These are phyloP conservation scores for Eutrema yunnanense DNA, from an alignment of 345 rosid genomes.

Conservation along the genomic window DNA sequence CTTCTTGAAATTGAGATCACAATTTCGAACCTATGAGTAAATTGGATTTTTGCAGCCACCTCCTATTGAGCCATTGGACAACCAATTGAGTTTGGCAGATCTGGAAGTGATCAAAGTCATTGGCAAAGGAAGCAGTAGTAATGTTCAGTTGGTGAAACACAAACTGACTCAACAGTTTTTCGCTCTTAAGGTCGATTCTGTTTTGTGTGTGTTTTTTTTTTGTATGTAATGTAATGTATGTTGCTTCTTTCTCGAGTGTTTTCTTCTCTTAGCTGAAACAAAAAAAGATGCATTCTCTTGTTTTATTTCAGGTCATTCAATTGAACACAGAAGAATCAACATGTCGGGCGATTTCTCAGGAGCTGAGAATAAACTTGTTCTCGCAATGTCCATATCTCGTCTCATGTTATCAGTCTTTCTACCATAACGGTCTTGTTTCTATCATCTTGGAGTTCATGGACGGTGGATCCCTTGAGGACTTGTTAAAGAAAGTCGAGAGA, in stretches of 20 bases:
- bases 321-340: constrained; percentile 68
- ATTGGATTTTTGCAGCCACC: constrained; percentile 48
- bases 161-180: constrained; percentile 87
- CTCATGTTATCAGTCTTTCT: constrained; percentile 79
- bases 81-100: constrained; percentile 67
- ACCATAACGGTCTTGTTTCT: constrained; percentile 70
- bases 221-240: neutral
- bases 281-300: neutral
- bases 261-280: neutral
- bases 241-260: neutral
- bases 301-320: constrained; percentile 47
- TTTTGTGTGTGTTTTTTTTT: neutral
- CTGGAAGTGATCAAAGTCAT: constrained; percentile 76
- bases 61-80: constrained; percentile 55
- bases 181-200: constrained; percentile 66
- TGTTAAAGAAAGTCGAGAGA: constrained; percentile 57
- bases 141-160: constrained; percentile 90
- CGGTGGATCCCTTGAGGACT: constrained; percentile 77
- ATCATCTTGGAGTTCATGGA: constrained; percentile 87
- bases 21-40: neutral
- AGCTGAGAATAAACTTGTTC: constrained; percentile 69
- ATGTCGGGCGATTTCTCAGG: constrained; percentile 62
- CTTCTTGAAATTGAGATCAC: constrained; percentile 5
- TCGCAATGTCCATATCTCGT: constrained; percentile 79
- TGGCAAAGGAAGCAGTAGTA: constrained; percentile 92